Conservation (phyloP, 306 rosid genomes). For the Ziziphus jujuba region DNA sequence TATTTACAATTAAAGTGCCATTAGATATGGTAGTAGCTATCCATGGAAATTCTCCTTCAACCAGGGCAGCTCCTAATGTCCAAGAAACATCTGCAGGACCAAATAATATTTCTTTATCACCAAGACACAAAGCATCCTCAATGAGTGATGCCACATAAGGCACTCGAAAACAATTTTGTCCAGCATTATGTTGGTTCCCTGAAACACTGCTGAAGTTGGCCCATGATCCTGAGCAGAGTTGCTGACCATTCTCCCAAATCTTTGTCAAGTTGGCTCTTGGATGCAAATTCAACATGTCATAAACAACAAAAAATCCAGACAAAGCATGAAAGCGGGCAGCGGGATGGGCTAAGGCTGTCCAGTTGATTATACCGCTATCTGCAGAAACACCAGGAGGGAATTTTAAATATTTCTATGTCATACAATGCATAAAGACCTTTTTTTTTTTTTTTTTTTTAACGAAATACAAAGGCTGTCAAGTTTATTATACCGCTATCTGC, state of each 20-base stretch:
- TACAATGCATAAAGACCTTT: too few species aligned
- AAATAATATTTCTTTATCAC: constrained; percentile 60
- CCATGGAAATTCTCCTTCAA: constrained; percentile 58
- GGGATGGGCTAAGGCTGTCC: constrained; percentile 43
- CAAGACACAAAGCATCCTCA: constrained; percentile 64
- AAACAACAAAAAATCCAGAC: constrained; percentile 81
- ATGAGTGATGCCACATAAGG: constrained; percentile 85
- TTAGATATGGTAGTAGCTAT: constrained; percentile 29
- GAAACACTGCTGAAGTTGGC: constrained; percentile 38
- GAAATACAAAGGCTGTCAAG: too few species aligned
- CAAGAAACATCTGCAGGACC: constrained; percentile 89
- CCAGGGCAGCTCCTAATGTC: constrained; percentile 85
- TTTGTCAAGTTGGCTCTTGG: constrained; percentile 58
- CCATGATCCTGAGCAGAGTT: constrained; percentile 66
- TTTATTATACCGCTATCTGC: too few species aligned
- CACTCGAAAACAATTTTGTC: constrained; percentile 60
- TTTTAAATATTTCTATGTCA: too few species aligned
- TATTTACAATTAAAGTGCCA: constrained; percentile 33
- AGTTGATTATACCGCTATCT: constrained; percentile 52
- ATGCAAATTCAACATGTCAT: constrained; percentile 60
- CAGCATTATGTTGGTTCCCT: too few species aligned
- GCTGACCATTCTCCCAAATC: constrained; percentile 69
- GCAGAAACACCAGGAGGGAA: constrained; percentile 37
- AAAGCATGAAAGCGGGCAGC: constrained; percentile 61
- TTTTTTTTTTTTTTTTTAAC: too few species aligned